These are phyloP conservation scores for Teratosphaeriaceae sp. DNA, from an alignment of 2,329 filamentous ascomycete species.

Conservation along the genomic window DNA sequence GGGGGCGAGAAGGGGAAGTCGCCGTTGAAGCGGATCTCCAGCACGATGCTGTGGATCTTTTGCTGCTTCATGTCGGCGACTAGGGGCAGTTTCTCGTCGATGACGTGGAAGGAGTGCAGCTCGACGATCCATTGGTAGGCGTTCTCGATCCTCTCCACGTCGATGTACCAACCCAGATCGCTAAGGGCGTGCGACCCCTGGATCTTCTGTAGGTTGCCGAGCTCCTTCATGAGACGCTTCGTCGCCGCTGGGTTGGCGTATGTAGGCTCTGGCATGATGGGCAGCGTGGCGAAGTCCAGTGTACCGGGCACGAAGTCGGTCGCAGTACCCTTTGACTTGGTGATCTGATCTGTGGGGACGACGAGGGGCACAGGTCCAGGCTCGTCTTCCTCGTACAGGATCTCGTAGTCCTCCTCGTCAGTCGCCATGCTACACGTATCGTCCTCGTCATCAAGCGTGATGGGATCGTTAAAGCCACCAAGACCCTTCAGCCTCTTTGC, in stretches of 20 bases:
- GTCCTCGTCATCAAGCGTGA: conserved; percentile 33
- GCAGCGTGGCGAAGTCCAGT: conserved; percentile 56
- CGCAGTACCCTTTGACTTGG: conserved; percentile 2
- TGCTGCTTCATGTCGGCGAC: conserved; percentile 64
- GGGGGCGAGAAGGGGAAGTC: conserved; percentile 74
- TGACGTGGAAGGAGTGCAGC: conserved; percentile 64
- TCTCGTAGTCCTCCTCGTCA: conserved; percentile 40
- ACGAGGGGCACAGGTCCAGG: conserved; percentile 8
- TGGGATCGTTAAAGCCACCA: conserved; percentile 29
- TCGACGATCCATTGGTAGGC: conserved; percentile 91
- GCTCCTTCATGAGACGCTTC: conserved; percentile 56
- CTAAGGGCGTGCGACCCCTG: conserved; percentile 56
- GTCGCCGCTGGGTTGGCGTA: conserved; percentile 59
- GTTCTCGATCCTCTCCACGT: conserved; percentile 59
- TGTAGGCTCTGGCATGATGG: conserved; percentile 56
- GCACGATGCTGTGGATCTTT: conserved; percentile 59
- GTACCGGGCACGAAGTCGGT: conserved; percentile 24
- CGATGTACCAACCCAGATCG: conserved; percentile 77
- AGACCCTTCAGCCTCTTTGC: conserved; percentile 19
- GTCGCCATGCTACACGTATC: conserved; percentile 44
- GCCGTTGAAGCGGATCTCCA: conserved; percentile 75
- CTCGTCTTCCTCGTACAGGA: conserved; percentile 30
- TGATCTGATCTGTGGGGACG: background rate
- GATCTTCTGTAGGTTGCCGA: conserved; percentile 56
- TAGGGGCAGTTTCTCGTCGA: conserved; percentile 50